Evolutionary conservation across 1,139 yeast genomes (phyloP).

Genomic region (Sugiyamaella xylanicola): DNA sequence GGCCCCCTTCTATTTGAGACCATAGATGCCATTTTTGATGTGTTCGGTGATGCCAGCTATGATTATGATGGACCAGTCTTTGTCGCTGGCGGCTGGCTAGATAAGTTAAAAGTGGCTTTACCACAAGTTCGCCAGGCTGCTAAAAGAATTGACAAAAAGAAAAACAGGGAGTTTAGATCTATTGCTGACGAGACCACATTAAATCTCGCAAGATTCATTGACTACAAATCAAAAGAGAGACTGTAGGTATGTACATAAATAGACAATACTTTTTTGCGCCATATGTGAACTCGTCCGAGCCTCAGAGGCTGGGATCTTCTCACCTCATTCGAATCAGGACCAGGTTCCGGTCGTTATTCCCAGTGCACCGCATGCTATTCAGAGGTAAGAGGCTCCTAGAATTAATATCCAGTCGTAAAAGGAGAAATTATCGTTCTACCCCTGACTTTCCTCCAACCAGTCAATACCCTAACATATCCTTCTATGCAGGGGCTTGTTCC

Average conservation of each 20-base stretch:
- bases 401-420: too few species aligned
- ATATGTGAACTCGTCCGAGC: too few species aligned
- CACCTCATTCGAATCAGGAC: too few species aligned
- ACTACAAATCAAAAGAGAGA: slow-evolving; percentile 60
- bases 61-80: slow-evolving; percentile 70
- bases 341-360: too few species aligned
- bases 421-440: too few species aligned
- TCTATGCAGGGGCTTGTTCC: background rate
- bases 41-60: slow-evolving; percentile 74
- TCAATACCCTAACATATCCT: background rate
- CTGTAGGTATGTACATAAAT: slow-evolving; percentile 6
- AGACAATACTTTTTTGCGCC: too few species aligned
- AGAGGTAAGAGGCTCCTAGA: too few species aligned
- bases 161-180: slow-evolving; percentile 57
- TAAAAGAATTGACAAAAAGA: slow-evolving; percentile 70
- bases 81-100: slow-evolving; percentile 56
- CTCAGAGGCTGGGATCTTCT: too few species aligned
- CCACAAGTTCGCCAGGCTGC: slow-evolving; percentile 55
- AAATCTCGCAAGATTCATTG: slow-evolving; percentile 73
- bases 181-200: slow-evolving; percentile 67
- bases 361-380: too few species aligned
- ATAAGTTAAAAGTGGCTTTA: slow-evolving; percentile 49
- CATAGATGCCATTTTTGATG: slow-evolving; percentile 68
- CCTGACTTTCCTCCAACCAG: background rate
- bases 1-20: slow-evolving; percentile 56